phyloP scores from a whole-genome alignment of 306 rosid genomes.

The Acacia crassicarpa region DNA sequence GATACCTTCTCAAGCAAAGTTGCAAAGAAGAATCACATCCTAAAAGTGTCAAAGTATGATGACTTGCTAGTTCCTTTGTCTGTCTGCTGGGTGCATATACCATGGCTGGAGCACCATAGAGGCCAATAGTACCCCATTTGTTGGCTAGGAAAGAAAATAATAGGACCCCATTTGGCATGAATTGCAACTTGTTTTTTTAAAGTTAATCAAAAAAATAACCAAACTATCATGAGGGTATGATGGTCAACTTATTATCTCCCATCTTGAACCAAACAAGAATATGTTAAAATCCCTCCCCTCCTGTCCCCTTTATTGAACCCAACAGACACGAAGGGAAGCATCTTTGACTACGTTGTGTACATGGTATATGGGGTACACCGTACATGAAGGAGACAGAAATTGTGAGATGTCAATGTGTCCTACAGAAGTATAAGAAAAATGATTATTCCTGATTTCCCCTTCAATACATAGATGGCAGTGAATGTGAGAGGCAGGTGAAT shows the following conservation, averaged over 20 bases:
- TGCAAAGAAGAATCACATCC: not conserved
- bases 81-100: not conserved
- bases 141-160: not conserved
- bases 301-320: too few relatives aligned
- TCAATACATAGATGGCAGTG: too few relatives aligned
- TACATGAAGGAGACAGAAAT: too few relatives aligned
- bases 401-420: too few relatives aligned
- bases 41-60: not conserved
- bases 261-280: not conserved
- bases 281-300: too few relatives aligned
- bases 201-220: not conserved
- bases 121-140: not conserved
- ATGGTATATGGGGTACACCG: too few relatives aligned
- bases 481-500: too few relatives aligned
- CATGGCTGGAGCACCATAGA: not conserved
- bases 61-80: not conserved
- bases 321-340: too few relatives aligned
- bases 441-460: too few relatives aligned
- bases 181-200: not conserved
- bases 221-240: not conserved
- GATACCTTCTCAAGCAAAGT: not conserved
- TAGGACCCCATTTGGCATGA: not conserved
- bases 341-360: too few relatives aligned
- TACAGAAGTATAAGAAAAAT: too few relatives aligned
- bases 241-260: not conserved